Evolutionary conservation across 306 rosid genomes (phyloP).

Genomic region (Castanea sativa): DNA sequence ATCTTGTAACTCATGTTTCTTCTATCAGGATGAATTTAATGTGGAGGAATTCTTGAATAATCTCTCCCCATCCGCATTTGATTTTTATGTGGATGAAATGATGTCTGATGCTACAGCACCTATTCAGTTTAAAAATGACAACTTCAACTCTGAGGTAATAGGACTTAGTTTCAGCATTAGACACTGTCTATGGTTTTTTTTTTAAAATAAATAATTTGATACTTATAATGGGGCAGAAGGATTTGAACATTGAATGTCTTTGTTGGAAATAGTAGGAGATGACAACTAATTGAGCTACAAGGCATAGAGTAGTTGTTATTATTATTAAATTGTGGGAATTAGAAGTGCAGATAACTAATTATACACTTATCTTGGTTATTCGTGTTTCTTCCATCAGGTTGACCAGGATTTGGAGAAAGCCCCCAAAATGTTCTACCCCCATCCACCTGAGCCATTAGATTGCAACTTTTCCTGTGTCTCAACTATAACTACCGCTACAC

Average conservation of each 20-base stretch:
- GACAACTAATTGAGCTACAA: no score
- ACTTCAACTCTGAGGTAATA: slow-evolving; percentile 42
- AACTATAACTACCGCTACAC: background rate
- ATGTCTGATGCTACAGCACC: slow-evolving; percentile 17
- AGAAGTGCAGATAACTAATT: no score
- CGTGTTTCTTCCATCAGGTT: no score
- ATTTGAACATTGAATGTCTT: no score
- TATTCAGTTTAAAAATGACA: background rate
- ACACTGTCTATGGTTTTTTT: background rate
- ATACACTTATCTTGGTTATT: no score
- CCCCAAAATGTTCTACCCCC: background rate
- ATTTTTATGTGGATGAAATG: no score
- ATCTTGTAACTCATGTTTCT: slow-evolving; percentile 1
- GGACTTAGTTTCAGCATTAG: background rate
- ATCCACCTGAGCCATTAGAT: no score
- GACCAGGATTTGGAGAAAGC: background rate
- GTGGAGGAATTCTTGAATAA: background rate
- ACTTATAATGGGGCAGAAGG: no score
- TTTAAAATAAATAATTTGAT: background rate
- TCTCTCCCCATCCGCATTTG: no score
- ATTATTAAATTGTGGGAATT: no score
- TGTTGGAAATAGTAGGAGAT: no score
- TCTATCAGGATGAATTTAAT: slow-evolving; percentile 34
- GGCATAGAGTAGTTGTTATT: no score
- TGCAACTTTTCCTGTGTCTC: background rate